phyloP scores from a whole-genome alignment of 192 early-diverging fungal species.

The Anaeromyces robustus region DNA sequence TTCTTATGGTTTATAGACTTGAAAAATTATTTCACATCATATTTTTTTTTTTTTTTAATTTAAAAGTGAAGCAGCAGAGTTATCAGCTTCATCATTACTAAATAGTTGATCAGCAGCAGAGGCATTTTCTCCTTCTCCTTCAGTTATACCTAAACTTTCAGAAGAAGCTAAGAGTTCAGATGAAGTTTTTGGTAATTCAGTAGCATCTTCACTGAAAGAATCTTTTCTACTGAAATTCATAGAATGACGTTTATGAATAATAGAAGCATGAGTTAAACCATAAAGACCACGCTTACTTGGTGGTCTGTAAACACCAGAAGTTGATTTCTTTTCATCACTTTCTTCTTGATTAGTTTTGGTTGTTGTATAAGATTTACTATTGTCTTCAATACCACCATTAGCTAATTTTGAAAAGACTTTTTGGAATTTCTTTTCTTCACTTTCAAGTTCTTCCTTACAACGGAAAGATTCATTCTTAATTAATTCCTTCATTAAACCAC shows the following conservation, averaged over 20 bases:
- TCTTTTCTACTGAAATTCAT: background rate
- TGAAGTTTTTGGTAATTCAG: background rate
- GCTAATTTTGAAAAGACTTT: background rate
- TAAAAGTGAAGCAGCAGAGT: background rate
- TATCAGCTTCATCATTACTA: background rate
- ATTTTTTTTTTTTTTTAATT: too few relatives aligned
- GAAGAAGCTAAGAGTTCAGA: background rate
- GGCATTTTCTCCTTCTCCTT: background rate
- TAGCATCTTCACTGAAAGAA: background rate
- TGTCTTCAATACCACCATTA: background rate
- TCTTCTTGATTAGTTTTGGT: background rate
- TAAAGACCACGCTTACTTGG: background rate
- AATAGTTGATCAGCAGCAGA: background rate
- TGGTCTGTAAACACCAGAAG: background rate
- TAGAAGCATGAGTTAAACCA: background rate
- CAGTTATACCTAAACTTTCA: background rate
- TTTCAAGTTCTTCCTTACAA: background rate
- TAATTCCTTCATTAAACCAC: background rate
- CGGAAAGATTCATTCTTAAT: background rate
- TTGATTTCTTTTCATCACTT: background rate
- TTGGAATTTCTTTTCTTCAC: background rate
- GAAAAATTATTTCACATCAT: too few relatives aligned
- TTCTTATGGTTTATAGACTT: too few relatives aligned
- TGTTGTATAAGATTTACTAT: background rate
- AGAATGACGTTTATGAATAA: background rate